Evolutionary conservation across 2,329 filamentous ascomycete genomes (phyloP).

Genomic region (Ophiostoma sp.): DNA sequence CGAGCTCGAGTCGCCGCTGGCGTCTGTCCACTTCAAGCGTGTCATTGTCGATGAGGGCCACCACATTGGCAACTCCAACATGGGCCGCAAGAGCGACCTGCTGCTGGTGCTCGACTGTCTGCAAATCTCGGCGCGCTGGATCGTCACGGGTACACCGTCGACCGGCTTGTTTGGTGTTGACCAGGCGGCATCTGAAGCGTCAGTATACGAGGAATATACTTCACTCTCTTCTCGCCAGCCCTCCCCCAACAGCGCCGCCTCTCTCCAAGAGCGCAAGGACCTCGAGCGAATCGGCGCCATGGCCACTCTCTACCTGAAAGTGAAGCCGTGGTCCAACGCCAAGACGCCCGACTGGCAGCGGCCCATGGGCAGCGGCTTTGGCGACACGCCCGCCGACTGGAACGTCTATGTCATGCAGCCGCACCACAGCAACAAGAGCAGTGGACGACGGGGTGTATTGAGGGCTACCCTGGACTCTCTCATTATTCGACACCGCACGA

Average conservation of each 20-base stretch:
- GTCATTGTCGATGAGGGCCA: constrained; percentile 94
- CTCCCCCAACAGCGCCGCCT: constrained; percentile 38
- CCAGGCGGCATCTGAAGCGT: constrained; percentile 16
- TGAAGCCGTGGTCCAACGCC: constrained; percentile 75
- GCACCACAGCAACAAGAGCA: constrained; percentile 51
- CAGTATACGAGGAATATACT: too few relatives aligned
- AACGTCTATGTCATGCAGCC: constrained; percentile 67
- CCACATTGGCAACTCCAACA: constrained; percentile 67
- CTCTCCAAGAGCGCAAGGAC: constrained; percentile 59
- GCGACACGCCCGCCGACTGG: constrained; percentile 65
- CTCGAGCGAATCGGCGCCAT: constrained; percentile 66
- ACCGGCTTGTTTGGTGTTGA: constrained; percentile 78
- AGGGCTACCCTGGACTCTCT: constrained; percentile 71
- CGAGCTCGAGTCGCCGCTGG: constrained; percentile 56
- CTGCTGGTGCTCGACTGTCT: constrained; percentile 54
- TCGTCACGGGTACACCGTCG: constrained; percentile 87
- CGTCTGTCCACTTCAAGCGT: constrained; percentile 76
- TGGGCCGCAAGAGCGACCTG: constrained; percentile 56
- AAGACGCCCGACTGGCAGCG: constrained; percentile 32
- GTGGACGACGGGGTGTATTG: constrained; percentile 61
- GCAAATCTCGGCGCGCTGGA: constrained; percentile 75
- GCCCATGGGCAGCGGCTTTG: constrained; percentile 32
- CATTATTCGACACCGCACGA: constrained; percentile 75
- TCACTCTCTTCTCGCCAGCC: not conserved
- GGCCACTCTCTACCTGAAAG: constrained; percentile 69